A percentile compares a stretch with the other conserved stretches of the same genome.
Evolutionary conservation across 2,329 filamentous ascomycete genomes (phyloP).

Genomic region (Triangularia setosa): DNA sequence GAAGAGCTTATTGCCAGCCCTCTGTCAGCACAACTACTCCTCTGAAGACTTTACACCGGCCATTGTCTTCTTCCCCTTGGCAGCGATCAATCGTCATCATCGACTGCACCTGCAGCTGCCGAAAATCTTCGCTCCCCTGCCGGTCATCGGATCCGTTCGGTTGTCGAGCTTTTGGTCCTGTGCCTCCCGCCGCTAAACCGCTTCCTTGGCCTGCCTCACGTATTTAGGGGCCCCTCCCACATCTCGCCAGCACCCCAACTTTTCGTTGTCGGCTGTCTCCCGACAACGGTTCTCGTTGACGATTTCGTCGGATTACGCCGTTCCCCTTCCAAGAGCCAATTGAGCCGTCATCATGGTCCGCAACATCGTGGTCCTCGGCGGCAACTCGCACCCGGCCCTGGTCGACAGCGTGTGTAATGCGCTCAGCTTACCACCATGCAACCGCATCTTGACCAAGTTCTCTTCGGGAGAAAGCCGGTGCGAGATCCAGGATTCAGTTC

Average conservation of each 20-base stretch:
- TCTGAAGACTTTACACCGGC: neutral
- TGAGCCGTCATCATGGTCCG: constrained; percentile 64
- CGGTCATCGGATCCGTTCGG: constrained; percentile 12
- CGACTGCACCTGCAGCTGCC: neutral
- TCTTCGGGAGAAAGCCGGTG: constrained; percentile 90
- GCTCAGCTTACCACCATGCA: constrained; percentile 77
- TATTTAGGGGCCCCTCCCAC: constrained; percentile 14
- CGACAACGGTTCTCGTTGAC: constrained; percentile 14
- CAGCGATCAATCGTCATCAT: neutral
- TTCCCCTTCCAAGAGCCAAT: constrained; percentile 8
- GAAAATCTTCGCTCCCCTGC: neutral
- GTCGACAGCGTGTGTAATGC: constrained; percentile 84
- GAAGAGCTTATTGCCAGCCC: constrained; percentile 10
- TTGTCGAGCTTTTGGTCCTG: constrained; percentile 6
- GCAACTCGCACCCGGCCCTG: constrained; percentile 85
- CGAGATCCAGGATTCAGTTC: constrained; percentile 92
- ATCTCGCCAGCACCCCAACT: constrained; percentile 15
- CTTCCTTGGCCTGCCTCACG: constrained; percentile 2
- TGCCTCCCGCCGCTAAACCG: constrained; percentile 7
- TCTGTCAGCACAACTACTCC: neutral
- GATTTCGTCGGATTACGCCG: constrained; percentile 13
- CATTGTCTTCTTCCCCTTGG: neutral
- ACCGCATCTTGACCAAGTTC: constrained; percentile 85
- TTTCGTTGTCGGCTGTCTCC: constrained; percentile 16
- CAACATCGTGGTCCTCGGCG: constrained; percentile 89